phyloP scores from a whole-genome alignment of 805 yeast species.

The Myxozyma neotropica region DNA sequence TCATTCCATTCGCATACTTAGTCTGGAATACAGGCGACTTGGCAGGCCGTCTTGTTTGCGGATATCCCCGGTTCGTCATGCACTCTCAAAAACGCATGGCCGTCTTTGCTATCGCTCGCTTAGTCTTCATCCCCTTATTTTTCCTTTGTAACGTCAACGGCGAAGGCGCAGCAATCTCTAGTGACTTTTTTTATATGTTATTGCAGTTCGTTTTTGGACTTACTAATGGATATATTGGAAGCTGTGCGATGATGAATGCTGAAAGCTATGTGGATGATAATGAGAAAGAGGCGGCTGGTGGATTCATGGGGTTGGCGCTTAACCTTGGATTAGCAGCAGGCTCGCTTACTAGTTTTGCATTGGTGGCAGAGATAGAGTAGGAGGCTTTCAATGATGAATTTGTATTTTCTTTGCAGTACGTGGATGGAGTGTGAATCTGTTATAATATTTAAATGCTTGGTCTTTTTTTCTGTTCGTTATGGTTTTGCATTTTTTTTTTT shows the following conservation, averaged over 20 bases:
- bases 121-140: constrained; percentile 69
- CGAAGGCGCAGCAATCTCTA: constrained; percentile 45
- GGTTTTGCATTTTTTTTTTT: background rate
- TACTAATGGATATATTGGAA: constrained; percentile 82
- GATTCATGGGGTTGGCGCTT: constrained; percentile 79
- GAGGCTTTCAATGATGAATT: background rate
- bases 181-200: constrained; percentile 68
- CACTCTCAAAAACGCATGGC: constrained; percentile 19
- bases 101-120: constrained; percentile 23
- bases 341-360: constrained; percentile 65
- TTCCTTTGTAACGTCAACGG: constrained; percentile 63
- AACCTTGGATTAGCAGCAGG: constrained; percentile 81
- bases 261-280: constrained; percentile 61
- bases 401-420: background rate
- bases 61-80: constrained; percentile 41
- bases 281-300: constrained; percentile 91
- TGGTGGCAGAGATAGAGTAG: constrained; percentile 26
- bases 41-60: constrained; percentile 71
- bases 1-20: constrained; percentile 75
- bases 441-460: too few species aligned
- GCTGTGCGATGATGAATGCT: constrained; percentile 78
- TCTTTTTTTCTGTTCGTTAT: too few species aligned
- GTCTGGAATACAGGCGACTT: constrained; percentile 92
- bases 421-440: background rate
- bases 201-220: constrained; percentile 80